Evolutionary conservation across 2,329 filamentous ascomycete genomes (phyloP), one percentile per base, ranked within the genome.

Genomic region (Nothopassalora personata): DNA sequence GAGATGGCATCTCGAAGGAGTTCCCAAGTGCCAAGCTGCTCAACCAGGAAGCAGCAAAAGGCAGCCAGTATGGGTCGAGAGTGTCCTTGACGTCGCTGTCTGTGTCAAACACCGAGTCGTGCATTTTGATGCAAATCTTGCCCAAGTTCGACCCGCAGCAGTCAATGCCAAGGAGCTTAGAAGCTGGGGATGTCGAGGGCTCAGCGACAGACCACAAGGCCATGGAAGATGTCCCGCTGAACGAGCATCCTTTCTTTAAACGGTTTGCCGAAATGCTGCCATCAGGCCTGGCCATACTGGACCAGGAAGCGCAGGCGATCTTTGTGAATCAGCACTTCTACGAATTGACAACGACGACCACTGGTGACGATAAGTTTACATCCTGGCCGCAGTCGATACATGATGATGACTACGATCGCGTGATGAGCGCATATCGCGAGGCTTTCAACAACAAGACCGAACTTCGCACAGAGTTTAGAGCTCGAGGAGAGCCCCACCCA

Each of bases 301-400:
- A 79, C 59, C 73, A 73, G 50, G 70, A 75, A 18, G 76, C 76
- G 1, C 74, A 77, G 39, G 75, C 76, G 8, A 67, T 79, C 8
- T 79, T 78, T 53, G 77, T 79, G 11, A 79, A 79, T 53, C 73
- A 77, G 54, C 71, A 73, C 51, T 79, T 79, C 62, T 78, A 76
- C 63, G 69, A 73, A 23, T 68, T 79, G n/a, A 79, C 77, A 0
- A 78, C 75, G 0, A 75, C 76, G 57, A 70, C 71, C 36, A 68
- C 70, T 19, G 67, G 70, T 4, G 65, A 70, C n/a, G 72, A 75
- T 30, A 70, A 72, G 1, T 79, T 79, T 57, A 76, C 71, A 11
- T 72, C 74, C 4, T 79, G 77, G 77, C 77, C 77, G 0, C 74
- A 78, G 54, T 77, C 74, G 45, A 79, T 79, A 31, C 74, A 79